Evolutionary conservation across 306 rosid genomes (phyloP).

Genomic region (Lathyrus oleraceus): DNA sequence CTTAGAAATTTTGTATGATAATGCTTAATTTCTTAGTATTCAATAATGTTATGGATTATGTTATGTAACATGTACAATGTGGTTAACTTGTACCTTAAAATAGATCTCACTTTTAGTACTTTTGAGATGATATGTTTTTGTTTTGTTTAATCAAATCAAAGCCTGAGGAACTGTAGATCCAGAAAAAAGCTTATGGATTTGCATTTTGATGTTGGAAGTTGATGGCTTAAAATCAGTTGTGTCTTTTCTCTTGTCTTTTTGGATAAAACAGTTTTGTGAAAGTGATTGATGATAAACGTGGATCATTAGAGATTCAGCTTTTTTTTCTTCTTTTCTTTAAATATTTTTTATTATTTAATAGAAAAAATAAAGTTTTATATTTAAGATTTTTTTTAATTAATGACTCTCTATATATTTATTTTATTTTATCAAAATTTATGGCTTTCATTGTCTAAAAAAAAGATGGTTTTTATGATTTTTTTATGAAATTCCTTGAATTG

Average conservation of each 20-base stretch:
- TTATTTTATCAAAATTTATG: too few species aligned
- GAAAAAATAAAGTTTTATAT: too few species aligned
- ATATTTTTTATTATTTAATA: too few species aligned
- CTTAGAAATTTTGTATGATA: conserved; percentile 48
- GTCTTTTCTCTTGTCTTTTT: background rate
- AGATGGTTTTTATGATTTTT: too few species aligned
- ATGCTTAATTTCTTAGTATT: background rate
- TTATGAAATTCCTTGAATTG: too few species aligned
- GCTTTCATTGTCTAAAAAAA: too few species aligned
- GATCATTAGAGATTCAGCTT: conserved; percentile 7
- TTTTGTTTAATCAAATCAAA: background rate
- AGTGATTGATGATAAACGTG: background rate
- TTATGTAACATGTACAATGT: background rate
- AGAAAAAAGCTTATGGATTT: background rate
- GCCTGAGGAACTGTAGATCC: background rate
- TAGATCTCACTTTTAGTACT: background rate
- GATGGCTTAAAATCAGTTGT: background rate
- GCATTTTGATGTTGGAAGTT: background rate
- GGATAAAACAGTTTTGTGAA: background rate
- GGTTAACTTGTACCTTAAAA: background rate
- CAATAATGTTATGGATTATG: background rate
- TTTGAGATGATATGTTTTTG: conserved; percentile 7
- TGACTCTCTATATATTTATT: too few species aligned
- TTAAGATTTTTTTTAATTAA: too few species aligned
- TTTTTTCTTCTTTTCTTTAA: too few species aligned